These are phyloP conservation scores for Angomonas ambiguus DNA, from an alignment of 208 protist species.

Conservation along the genomic window DNA sequence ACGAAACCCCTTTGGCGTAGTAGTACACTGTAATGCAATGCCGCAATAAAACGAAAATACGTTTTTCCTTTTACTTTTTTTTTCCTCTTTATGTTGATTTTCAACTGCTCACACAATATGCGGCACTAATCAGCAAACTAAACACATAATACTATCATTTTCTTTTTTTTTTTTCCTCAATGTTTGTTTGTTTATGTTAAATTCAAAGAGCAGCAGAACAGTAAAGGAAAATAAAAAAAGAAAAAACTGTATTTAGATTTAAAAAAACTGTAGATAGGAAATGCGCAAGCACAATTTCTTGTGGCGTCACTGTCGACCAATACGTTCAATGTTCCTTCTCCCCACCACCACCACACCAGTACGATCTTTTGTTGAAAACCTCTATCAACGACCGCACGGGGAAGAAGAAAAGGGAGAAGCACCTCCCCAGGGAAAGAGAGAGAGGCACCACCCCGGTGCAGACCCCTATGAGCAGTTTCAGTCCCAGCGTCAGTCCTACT, in stretches of 20 bases:
- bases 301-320: too few species aligned
- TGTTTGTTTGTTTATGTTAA: background rate
- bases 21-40: background rate
- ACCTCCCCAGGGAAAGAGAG: background rate
- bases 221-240: too few species aligned
- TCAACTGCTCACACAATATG: background rate
- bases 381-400: too few species aligned
- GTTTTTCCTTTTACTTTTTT: background rate
- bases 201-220: too few species aligned
- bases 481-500: slow-evolving; percentile 28
- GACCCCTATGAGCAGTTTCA: slow-evolving; percentile 29
- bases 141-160: background rate
- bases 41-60: background rate
- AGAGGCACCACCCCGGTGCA: background rate
- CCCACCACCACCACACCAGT: too few species aligned
- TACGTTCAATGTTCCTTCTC: too few species aligned
- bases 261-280: too few species aligned
- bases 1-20: background rate
- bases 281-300: too few species aligned
- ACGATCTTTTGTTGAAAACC: background rate
- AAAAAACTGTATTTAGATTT: background rate
- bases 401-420: too few species aligned
- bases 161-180: slow-evolving; percentile 4
- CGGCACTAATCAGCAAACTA: background rate
- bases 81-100: background rate